phyloP scores from a whole-genome alignment of 1,284 basidiomycete genomes.

The Farysia itapuensis region DNA sequence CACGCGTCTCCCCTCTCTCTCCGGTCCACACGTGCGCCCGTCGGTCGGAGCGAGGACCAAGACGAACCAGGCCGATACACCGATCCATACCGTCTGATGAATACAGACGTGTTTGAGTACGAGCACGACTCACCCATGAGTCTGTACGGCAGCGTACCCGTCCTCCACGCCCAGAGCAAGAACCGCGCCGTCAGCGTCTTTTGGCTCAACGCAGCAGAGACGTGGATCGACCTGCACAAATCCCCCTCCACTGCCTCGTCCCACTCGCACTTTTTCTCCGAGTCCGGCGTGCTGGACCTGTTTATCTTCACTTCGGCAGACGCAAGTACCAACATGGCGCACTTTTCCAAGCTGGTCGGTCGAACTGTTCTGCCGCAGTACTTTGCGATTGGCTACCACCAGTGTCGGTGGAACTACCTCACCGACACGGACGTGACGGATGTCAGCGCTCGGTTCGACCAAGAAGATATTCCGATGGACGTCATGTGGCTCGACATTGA shows the following conservation, averaged over 20 bases:
- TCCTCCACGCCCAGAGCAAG: conserved; percentile 81
- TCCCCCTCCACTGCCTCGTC: conserved; percentile 25
- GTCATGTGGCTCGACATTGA: conserved; percentile 99
- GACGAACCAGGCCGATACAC: conserved; percentile 50
- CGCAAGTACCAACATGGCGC: conserved; percentile 76
- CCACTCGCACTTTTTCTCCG: conserved; percentile 86
- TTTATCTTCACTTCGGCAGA: conserved; percentile 90
- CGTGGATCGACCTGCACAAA: conserved; percentile 83
- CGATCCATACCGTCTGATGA: conserved; percentile 94
- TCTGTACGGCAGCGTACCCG: conserved; percentile 71
- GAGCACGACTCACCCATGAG: conserved; percentile 86
- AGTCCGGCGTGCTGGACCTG: conserved; percentile 91
- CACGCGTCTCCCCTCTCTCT: conserved; percentile 89
- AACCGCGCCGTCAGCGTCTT: conserved; percentile 83
- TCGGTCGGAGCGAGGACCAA: conserved; percentile 14
- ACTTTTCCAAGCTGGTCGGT: conserved; percentile 83
- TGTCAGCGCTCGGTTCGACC: conserved; percentile 86
- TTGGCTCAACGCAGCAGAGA: conserved; percentile 87
- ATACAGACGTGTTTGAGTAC: conserved; percentile 97
- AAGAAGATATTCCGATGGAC: conserved; percentile 90
- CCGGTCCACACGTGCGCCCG: conserved; percentile 62
- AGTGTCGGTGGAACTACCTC: conserved; percentile 98
- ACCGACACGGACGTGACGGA: conserved; percentile 82
- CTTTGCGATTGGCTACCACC: conserved; percentile 92
- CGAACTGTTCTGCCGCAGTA: conserved; percentile 82